These are phyloP conservation scores for Epicoccum nigrum DNA, from an alignment of 2,329 filamentous ascomycete genomes.

Conservation along the genomic window DNA sequence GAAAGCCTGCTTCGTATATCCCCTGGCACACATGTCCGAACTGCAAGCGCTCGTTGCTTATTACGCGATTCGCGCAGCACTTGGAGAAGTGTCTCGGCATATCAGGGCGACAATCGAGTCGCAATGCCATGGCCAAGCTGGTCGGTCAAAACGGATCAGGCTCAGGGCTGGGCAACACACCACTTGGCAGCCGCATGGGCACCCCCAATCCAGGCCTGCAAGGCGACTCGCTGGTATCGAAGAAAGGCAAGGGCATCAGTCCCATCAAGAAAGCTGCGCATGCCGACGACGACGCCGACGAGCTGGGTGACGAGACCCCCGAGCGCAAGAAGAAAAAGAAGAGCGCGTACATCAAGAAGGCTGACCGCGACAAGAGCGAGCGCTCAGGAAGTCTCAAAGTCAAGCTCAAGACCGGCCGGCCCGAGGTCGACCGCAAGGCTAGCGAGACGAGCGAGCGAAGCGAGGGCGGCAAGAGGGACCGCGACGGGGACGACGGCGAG, in stretches of 20 bases:
- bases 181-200: slow-evolving; percentile 51
- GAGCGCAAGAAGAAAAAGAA: slow-evolving; percentile 58
- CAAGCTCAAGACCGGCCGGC: slow-evolving; percentile 41
- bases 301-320: slow-evolving; percentile 50
- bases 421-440: slow-evolving; percentile 36
- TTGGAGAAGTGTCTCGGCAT: slow-evolving; percentile 66
- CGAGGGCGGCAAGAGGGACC: slow-evolving; percentile 44
- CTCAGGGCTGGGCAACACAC: slow-evolving; percentile 51
- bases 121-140: slow-evolving; percentile 57
- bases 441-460: slow-evolving; percentile 39
- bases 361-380: slow-evolving; percentile 42
- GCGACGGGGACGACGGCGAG: slow-evolving; percentile 41
- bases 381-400: slow-evolving; percentile 37
- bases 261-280: slow-evolving; percentile 39
- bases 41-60: slow-evolving; percentile 66
- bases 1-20: slow-evolving; percentile 54
- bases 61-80: slow-evolving; percentile 66
- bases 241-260: slow-evolving; percentile 43
- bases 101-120: slow-evolving; percentile 58
- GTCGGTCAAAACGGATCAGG: slow-evolving; percentile 46
- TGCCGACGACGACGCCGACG: slow-evolving; percentile 36
- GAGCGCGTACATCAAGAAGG: slow-evolving; percentile 49
- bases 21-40: slow-evolving; percentile 64
- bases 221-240: slow-evolving; percentile 26
- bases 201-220: slow-evolving; percentile 48